Conservation (phyloP, 2,329 filamentous ascomycete genomes). For the Aphanocladium album region DNA sequence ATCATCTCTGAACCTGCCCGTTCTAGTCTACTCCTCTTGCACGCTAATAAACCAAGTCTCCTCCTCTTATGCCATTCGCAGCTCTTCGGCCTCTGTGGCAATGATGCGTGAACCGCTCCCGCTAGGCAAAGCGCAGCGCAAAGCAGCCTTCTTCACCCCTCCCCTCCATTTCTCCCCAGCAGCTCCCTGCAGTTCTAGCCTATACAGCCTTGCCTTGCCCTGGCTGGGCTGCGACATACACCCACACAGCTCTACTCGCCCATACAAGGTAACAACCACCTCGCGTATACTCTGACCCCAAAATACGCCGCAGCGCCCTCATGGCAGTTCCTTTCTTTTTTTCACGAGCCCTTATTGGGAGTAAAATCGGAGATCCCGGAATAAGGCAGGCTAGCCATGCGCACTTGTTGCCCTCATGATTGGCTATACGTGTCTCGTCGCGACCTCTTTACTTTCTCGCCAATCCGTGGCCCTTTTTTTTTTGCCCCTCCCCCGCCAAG, state of each 20-base stretch:
- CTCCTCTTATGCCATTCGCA: too few relatives aligned
- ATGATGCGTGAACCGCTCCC: background rate
- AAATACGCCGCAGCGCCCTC: too few relatives aligned
- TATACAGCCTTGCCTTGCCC: background rate
- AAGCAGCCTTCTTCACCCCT: background rate
- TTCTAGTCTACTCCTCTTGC: background rate
- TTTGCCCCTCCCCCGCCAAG: constrained; percentile 12
- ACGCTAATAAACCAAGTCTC: background rate
- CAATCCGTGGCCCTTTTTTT: background rate
- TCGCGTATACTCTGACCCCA: too few relatives aligned
- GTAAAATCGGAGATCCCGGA: constrained; percentile 3
- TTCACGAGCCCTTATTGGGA: background rate
- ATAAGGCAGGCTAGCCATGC: constrained; percentile 7
- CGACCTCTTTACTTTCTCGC: background rate
- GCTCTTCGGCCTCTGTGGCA: background rate
- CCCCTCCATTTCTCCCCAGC: background rate
- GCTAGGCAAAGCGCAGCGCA: background rate
- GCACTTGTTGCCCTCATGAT: constrained; percentile 1
- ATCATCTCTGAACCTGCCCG: background rate
- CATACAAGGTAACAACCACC: too few relatives aligned
- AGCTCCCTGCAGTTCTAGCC: background rate
- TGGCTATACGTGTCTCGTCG: too few relatives aligned
- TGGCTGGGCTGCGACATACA: background rate
- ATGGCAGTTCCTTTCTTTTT: too few relatives aligned
- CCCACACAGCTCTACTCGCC: background rate